Evolutionary conservation across 2,329 filamentous ascomycete genomes (phyloP).

Genomic region (Colletotrichum higginsianum): DNA sequence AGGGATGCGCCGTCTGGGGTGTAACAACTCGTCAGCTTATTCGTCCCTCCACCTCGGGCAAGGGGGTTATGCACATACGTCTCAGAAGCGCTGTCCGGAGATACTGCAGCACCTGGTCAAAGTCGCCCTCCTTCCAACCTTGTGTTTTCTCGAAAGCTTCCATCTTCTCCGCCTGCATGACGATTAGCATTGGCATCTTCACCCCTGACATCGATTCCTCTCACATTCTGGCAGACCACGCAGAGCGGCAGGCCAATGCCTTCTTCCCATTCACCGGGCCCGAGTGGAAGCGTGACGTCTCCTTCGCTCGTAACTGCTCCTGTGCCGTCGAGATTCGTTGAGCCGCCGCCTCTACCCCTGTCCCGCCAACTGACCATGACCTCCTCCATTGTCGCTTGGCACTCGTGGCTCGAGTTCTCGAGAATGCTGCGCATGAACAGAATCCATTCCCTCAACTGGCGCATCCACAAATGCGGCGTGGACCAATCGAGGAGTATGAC

Average conservation of each 20-base stretch:
- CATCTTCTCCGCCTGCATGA: conserved; percentile 83
- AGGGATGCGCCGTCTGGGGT: conserved; percentile 82
- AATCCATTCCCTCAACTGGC: conserved; percentile 91
- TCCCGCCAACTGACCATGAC: conserved; percentile 86
- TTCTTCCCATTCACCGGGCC: conserved; percentile 94
- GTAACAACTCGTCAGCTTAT: conserved; percentile 44
- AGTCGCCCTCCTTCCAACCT: conserved; percentile 95
- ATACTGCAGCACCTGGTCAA: conserved; percentile 95
- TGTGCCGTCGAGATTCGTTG: conserved; percentile 74
- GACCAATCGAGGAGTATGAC: conserved; percentile 97
- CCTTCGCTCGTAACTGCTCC: conserved; percentile 72
- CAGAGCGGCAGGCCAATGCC: conserved; percentile 88
- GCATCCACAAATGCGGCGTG: conserved; percentile 92
- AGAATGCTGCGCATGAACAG: conserved; percentile 84
- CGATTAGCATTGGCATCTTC: conserved; percentile 44
- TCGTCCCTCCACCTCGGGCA: background rate
- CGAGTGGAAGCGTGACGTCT: conserved; percentile 81
- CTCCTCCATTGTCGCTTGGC: conserved; percentile 88
- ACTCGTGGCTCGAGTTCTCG: conserved; percentile 79
- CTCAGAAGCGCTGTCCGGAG: conserved; percentile 90
- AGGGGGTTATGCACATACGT: conserved; percentile 67
- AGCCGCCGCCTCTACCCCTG: conserved; percentile 76
- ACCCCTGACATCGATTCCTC: conserved; percentile 46
- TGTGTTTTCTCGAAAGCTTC: conserved; percentile 91
- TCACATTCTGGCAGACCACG: conserved; percentile 95